Evolutionary conservation across 1,284 basidiomycete species (phyloP).

Genomic region (Ustilago hordei): DNA sequence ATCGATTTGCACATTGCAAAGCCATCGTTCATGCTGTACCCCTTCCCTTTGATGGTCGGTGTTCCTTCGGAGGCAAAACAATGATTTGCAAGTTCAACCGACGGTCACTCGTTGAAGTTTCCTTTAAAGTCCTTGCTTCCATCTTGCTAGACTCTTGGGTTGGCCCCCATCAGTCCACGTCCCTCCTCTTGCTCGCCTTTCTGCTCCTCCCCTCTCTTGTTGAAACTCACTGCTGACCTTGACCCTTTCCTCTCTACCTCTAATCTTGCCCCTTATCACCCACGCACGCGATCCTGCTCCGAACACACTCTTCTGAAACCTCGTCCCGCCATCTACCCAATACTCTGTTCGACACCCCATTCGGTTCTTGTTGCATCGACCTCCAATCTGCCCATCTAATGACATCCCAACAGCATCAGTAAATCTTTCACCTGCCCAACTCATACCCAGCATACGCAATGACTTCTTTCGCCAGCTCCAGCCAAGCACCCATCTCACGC

Average conservation of each 20-base stretch:
- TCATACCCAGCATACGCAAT: conserved; percentile 20
- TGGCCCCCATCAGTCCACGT: conserved; percentile 16
- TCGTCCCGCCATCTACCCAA: background rate
- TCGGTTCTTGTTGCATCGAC: background rate
- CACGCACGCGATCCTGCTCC: conserved; percentile 3
- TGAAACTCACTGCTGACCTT: conserved; percentile 21
- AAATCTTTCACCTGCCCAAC: background rate
- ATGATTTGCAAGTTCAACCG: conserved; percentile 6
- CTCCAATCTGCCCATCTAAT: conserved; percentile 9
- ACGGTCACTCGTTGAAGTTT: conserved; percentile 6
- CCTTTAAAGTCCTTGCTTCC: conserved; percentile 22
- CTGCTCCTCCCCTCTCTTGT: conserved; percentile 1
- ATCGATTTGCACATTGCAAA: background rate
- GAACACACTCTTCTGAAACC: conserved; percentile 28
- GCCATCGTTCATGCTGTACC: background rate
- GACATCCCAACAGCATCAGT: conserved; percentile 24
- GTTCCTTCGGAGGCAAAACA: conserved; percentile 8
- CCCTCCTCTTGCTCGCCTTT: conserved; percentile 20
- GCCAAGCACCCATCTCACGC: conserved; percentile 29
- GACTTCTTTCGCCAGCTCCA: conserved; percentile 37
- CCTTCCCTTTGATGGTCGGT: background rate
- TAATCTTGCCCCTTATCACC: background rate
- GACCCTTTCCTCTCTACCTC: conserved; percentile 4
- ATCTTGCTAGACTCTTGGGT: background rate
- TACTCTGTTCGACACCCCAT: background rate